Base-by-base conservation (phyloP, 1,139 yeast genomes). In the Candida neerlandica region DNA sequence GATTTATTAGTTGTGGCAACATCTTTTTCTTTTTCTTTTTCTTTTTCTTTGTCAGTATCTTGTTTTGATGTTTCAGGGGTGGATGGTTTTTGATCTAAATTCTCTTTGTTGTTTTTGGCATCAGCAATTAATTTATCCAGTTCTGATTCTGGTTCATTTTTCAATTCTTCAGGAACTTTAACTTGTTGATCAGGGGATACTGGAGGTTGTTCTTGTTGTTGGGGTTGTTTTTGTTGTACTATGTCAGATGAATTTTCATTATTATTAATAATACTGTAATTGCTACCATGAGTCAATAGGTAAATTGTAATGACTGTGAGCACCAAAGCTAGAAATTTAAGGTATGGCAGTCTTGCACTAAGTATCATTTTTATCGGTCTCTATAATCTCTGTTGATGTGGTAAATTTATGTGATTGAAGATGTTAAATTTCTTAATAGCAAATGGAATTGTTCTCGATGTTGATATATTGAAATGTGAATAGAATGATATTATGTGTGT, bases 311-410 rank as follows among this genome's bases (percentile, higher is more conserved):
- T 19, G 2, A 51, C 16, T 3, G 55, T 51, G 15, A 52, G 37
- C 14, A 49, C 23, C 1, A 52, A 29, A 9, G 55, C 54, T 12
- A 51, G 41, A 34, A 49, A 52, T 34, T 52, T 52, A 14, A 52
- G 26, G 35, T 51, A 49, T n/a, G 52, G 48, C 43, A 44, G 48
- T 40, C 52, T 49, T 29, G 50, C 21, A 29, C 43, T 41, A 26
- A 37, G 9, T 21, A 37, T 21, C 41, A 37, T 37, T 21, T 19
- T 37, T 15, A 30, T n/a, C n/a, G n/a, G n/a, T n/a, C n/a, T n/a
- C n/a, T n/a, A n/a, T n/a, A n/a, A n/a, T 30, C 12, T n/a, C 2
- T 30, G 15, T 30, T 10, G 11, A n/a, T n/a, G 15, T 12, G 9
- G 27, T 23, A 2, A 7, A 23, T 23, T 7, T 23, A 10, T 23